Evolutionary conservation across 805 yeast genomes (phyloP).

Genomic region (Wickerhamiella kurtzmanii): DNA sequence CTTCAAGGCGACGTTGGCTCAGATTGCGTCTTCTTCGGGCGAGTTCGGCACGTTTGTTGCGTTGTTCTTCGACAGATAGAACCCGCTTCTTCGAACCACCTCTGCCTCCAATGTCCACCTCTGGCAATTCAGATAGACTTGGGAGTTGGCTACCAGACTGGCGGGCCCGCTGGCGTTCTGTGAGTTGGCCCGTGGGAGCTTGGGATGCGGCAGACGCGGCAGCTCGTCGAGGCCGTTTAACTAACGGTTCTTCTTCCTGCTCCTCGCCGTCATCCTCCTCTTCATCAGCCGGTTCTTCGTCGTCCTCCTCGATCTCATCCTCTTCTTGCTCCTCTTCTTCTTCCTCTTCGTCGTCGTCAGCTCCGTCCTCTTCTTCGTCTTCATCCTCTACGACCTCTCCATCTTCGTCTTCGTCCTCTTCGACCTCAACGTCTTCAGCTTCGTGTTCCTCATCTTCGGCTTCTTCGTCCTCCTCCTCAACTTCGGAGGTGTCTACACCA

Average conservation of each 20-base stretch:
- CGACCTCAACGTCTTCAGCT: slow-evolving; percentile 16
- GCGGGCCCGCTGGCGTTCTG: slow-evolving; percentile 29
- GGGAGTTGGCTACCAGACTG: slow-evolving; percentile 16
- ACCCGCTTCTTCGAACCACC: slow-evolving; percentile 34
- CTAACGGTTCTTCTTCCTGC: not conserved
- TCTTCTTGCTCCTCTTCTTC: slow-evolving; percentile 16
- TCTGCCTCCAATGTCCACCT: slow-evolving; percentile 20
- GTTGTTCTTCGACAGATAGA: slow-evolving; percentile 73
- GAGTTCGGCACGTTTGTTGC: slow-evolving; percentile 68
- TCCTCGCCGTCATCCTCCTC: not conserved
- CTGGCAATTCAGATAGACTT: slow-evolving; percentile 20
- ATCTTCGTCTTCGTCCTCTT: slow-evolving; percentile 15
- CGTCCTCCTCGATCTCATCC: slow-evolving; percentile 18
- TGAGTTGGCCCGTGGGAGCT: slow-evolving; percentile 23
- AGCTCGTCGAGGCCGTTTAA: not conserved
- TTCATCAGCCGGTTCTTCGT: not conserved
- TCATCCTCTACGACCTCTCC: slow-evolving; percentile 12
- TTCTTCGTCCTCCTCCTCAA: slow-evolving; percentile 13
- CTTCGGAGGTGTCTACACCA: slow-evolving; percentile 13
- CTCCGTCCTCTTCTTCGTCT: slow-evolving; percentile 16
- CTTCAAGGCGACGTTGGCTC: slow-evolving; percentile 70
- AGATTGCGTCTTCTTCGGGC: slow-evolving; percentile 81
- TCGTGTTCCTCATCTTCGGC: slow-evolving; percentile 17
- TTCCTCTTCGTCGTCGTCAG: slow-evolving; percentile 8
- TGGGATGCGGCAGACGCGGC: slow-evolving; percentile 3